Conservation (phyloP, 1,284 basidiomycete species). For the Mycena sp. region DNA sequence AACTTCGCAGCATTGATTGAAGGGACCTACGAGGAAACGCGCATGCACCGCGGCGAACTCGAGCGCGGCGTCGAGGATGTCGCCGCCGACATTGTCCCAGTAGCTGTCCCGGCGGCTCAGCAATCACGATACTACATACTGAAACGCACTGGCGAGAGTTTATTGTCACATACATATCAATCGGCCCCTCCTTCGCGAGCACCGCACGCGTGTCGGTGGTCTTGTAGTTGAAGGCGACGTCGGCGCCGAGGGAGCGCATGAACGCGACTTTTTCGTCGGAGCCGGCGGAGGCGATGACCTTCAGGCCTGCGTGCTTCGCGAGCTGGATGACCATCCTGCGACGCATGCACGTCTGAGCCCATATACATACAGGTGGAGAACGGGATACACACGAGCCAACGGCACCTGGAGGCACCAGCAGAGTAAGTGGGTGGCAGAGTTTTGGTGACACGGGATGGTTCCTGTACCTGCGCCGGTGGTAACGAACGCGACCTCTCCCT, state of each 20-base stretch:
- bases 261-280: conserved; percentile 63
- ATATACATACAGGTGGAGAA: background rate
- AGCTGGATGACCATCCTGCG: conserved; percentile 51
- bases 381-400: conserved; percentile 49
- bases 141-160: background rate
- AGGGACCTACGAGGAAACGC: background rate
- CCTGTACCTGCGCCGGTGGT: background rate
- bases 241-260: conserved; percentile 61
- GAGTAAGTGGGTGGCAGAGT: conserved; percentile 59
- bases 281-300: conserved; percentile 17
- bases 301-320: conserved; percentile 45
- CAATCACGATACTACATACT: too few relatives aligned
- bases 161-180: conserved; percentile 22
- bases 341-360: background rate
- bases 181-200: conserved; percentile 29
- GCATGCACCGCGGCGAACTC: conserved; percentile 19
- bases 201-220: conserved; percentile 42
- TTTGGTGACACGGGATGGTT: too few relatives aligned
- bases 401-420: conserved; percentile 54
- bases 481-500: conserved; percentile 52
- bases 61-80: conserved; percentile 37
- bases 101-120: too few relatives aligned
- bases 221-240: conserved; percentile 52
- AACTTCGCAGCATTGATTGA: too few relatives aligned
- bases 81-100: conserved; percentile 42